phyloP scores from a whole-genome alignment of 2,329 filamentous ascomycete species.

The Hymenoscyphus linearis region DNA sequence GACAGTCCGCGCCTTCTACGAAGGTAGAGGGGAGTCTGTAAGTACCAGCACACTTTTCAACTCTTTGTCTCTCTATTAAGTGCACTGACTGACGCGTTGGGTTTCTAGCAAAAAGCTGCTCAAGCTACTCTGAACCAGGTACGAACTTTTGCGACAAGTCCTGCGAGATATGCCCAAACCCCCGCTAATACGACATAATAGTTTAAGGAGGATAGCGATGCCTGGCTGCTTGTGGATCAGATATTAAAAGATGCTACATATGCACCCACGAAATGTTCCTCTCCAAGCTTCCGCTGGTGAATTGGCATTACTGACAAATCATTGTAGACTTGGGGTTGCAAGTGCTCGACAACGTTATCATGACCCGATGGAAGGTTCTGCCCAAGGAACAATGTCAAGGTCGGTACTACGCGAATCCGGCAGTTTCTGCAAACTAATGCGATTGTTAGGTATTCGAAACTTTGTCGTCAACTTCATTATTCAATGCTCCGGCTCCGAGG shows the following conservation, averaged over 20 bases:
- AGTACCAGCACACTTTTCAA: constrained; percentile 32
- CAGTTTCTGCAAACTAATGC: background rate
- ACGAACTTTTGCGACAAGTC: constrained; percentile 34
- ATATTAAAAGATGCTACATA: constrained; percentile 91
- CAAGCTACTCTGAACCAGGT: constrained; percentile 91
- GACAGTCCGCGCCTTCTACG: constrained; percentile 95
- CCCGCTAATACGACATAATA: constrained; percentile 37
- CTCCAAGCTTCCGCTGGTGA: background rate
- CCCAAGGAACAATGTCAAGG: constrained; percentile 94
- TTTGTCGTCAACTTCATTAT: constrained; percentile 99
- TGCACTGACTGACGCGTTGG: constrained; percentile 36
- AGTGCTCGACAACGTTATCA: constrained; percentile 96
- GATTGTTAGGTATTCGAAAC: constrained; percentile 78
- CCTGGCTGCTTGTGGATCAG: constrained; percentile 96
- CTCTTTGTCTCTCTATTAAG: constrained; percentile 6
- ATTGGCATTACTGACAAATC: constrained; percentile 20
- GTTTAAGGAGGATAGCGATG: constrained; percentile 99
- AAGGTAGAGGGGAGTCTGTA: constrained; percentile 91
- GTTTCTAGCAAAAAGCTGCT: constrained; percentile 84
- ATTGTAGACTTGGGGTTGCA: constrained; percentile 80
- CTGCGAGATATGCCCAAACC: constrained; percentile 1
- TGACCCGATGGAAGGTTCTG: constrained; percentile 97
- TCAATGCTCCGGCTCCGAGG: constrained; percentile 83
- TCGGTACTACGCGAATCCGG: constrained; percentile 34
- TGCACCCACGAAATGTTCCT: constrained; percentile 91